phyloP scores from a whole-genome alignment of 2,329 filamentous ascomycete genomes.

The Fusarium sp. region DNA sequence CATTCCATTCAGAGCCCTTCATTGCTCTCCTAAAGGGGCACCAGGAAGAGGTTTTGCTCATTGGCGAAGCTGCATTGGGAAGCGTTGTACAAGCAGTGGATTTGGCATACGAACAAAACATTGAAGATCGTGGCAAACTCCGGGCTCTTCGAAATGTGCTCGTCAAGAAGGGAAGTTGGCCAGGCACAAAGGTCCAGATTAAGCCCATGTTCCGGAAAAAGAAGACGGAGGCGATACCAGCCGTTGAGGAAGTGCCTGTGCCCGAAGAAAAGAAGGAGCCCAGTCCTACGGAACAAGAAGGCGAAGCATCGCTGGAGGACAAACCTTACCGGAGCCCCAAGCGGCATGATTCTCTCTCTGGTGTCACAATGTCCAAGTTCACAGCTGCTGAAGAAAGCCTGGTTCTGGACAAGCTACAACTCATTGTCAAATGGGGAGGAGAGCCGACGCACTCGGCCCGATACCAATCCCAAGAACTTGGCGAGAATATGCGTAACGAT shows the following conservation, averaged over 20 bases:
- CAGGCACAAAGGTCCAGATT: conserved; percentile 97
- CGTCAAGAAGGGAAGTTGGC: conserved; percentile 92
- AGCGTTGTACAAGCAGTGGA: conserved; percentile 93
- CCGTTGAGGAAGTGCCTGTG: conserved; percentile 51
- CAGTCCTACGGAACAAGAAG: conserved; percentile 34
- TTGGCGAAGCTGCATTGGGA: conserved; percentile 87
- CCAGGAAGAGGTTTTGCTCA: conserved; percentile 93
- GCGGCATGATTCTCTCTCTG: conserved; percentile 87
- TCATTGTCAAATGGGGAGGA: conserved; percentile 99
- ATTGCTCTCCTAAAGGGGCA: conserved; percentile 95
- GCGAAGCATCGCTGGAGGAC: conserved; percentile 37
- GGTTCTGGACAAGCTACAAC: conserved; percentile 93
- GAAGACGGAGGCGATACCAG: conserved; percentile 69
- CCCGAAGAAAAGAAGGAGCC: conserved; percentile 46
- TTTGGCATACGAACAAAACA: conserved; percentile 78
- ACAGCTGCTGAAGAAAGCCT: conserved; percentile 93
- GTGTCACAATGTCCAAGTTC: conserved; percentile 91
- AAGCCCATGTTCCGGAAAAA: conserved; percentile 99
- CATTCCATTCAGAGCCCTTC: conserved; percentile 96
- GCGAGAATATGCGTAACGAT: conserved; percentile 95
- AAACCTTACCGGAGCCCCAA: conserved; percentile 56
- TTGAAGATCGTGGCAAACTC: conserved; percentile 91
- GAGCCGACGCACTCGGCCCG: conserved; percentile 97
- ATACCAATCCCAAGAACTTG: conserved; percentile 95
- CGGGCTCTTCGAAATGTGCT: conserved; percentile 86